phyloP scores from a whole-genome alignment of 2,329 filamentous ascomycete genomes.

The Teratosphaeria gauchensis region DNA sequence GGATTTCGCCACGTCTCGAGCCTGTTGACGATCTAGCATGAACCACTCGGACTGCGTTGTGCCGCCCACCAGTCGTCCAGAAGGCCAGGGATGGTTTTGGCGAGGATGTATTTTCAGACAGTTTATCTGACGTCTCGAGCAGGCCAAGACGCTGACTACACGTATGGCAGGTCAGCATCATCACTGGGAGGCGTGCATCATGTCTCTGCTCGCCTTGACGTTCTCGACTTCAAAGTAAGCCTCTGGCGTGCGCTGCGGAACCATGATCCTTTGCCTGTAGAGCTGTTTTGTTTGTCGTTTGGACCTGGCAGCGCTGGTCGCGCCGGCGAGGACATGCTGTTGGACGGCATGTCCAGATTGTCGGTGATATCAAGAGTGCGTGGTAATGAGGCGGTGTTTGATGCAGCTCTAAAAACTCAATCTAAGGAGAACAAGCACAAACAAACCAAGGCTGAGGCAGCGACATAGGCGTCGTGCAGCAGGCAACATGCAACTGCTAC shows the following conservation, averaged over 20 bases:
- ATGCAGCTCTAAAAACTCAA: neutral
- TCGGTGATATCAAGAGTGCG: neutral
- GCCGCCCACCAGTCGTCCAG: neutral
- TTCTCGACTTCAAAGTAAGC: neutral
- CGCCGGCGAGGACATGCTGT: neutral
- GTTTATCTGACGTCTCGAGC: neutral
- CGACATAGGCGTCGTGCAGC: neutral
- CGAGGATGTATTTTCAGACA: neutral
- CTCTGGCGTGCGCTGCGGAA: neutral
- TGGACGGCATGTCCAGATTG: neutral
- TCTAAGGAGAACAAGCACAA: neutral
- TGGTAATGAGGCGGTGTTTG: neutral
- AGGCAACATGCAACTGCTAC: neutral
- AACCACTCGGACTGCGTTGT: neutral
- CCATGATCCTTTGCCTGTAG: neutral
- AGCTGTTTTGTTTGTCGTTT: neutral
- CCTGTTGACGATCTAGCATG: neutral
- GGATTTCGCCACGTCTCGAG: neutral
- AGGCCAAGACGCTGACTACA: neutral
- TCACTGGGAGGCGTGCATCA: neutral
- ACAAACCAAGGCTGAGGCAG: neutral
- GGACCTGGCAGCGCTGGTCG: neutral
- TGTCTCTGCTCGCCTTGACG: neutral
- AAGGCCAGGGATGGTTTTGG: neutral
- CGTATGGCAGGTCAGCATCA: neutral